Evolutionary conservation across 2,329 filamentous ascomycete genomes (phyloP), one percentile per base, ranked within the genome.

Genomic region (Colletotrichum lindemuthianum): DNA sequence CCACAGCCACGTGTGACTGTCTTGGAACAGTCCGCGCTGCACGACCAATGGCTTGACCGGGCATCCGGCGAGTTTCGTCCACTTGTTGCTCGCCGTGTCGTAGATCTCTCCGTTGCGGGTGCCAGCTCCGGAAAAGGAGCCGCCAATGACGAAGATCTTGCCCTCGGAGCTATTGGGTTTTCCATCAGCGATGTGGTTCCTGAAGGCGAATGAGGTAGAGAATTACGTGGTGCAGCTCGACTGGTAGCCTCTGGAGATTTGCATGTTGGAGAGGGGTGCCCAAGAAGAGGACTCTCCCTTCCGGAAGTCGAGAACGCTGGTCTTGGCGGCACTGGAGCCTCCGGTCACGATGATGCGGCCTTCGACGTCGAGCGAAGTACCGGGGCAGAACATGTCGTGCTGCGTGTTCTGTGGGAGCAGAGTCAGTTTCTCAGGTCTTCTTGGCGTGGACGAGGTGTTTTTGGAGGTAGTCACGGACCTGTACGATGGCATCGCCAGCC

Each of bases 321-420:
- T 84, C 48, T 79, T 79, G 2, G 74, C 70, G 7, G 81, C 80
- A 59, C 80, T 77, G 16, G 80, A 79, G 1, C 86, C 86, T 6
- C 86, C 86, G 0, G 81, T 84, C 2, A 88, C 80, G 1, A 87
- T 70, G 5, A 86, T 77, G 7, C 77, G 74, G 0, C 84, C 85
- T 5, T 79, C 72, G 12, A 76, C 78, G 63, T 83, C 81, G 8
- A 82, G 71, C 3, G 79, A 81, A 47, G 86, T 83, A 0, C 84
- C 85, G 0, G 85, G 84, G 68, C 84, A 86, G 67, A 86, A 86
- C 84, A 86, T 86, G 68, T 85, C 82, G 65, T 85, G 82, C 1
- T 77, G 67, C 0, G 81, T 85, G 60, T 81, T 70, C 48, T 60
- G 10, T n/a, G 2, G n/a, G 8, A 36, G 7, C 24, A 24, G 24